Evolutionary conservation across 192 early-diverging fungal genomes (phyloP).

Genomic region (Funneliformis geosporum): DNA sequence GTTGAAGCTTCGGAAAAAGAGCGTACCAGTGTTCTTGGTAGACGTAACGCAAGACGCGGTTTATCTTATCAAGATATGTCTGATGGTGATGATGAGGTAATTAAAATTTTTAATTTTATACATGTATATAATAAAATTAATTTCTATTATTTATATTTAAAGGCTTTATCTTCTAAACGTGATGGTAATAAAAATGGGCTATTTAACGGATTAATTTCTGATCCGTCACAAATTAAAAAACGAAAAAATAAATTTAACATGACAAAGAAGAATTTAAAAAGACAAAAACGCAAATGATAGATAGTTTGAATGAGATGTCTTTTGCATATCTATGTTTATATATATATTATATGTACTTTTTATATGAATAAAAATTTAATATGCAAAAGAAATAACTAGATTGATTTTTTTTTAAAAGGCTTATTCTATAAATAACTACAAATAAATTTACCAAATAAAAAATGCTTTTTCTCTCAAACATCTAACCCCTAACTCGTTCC

Average conservation of each 20-base stretch:
- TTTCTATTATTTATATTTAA: too few relatives aligned
- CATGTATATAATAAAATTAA: neutral
- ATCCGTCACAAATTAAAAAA: slow-evolving; percentile 26
- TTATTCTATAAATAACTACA: neutral
- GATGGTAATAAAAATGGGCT: slow-evolving; percentile 26
- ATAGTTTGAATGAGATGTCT: neutral
- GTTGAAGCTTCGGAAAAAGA: slow-evolving; percentile 49
- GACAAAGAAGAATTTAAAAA: neutral
- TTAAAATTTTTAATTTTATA: neutral
- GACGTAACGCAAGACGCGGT: slow-evolving; percentile 44
- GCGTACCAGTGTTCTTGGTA: slow-evolving; percentile 47
- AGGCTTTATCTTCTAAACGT: slow-evolving; percentile 14
- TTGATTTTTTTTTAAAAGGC: too few relatives aligned
- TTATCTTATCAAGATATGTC: slow-evolving; percentile 37
- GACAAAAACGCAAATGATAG: neutral
- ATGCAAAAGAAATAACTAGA: too few relatives aligned
- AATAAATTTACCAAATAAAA: slow-evolving; percentile 59
- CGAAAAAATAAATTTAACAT: slow-evolving; percentile 11
- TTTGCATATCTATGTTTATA: too few relatives aligned
- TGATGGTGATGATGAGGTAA: slow-evolving; percentile 35
- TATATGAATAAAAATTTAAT: too few relatives aligned
- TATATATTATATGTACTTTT: too few relatives aligned
- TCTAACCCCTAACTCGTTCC: slow-evolving; percentile 69
- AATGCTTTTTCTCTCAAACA: slow-evolving; percentile 64
- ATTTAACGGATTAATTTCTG: slow-evolving; percentile 44